phyloP scores from a whole-genome alignment of 2,329 filamentous ascomycete species.

The Epichloe amarillans region DNA sequence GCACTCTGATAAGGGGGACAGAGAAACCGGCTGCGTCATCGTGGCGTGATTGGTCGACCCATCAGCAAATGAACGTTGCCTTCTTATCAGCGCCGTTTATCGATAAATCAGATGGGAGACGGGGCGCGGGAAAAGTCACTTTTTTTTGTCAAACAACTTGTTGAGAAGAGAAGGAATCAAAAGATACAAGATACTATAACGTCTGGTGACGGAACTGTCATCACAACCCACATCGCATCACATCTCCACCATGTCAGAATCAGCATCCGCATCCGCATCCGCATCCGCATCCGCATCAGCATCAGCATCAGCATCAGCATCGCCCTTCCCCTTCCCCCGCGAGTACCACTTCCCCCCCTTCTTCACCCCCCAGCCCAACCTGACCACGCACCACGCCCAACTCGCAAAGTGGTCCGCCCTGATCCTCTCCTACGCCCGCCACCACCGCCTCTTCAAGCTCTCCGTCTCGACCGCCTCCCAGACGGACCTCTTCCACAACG shows the following conservation, averaged over 20 bases:
- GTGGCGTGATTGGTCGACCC: background rate
- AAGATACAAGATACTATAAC: too few relatives aligned
- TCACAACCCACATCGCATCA: background rate
- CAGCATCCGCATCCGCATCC: too few relatives aligned
- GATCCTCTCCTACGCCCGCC: slow-evolving; percentile 70
- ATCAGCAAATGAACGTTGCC: background rate
- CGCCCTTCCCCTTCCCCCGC: slow-evolving; percentile 33
- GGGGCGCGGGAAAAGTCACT: too few relatives aligned
- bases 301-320: background rate
- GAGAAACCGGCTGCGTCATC: background rate
- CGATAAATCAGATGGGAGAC: background rate
- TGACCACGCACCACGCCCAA: slow-evolving; percentile 60
- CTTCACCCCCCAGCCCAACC: slow-evolving; percentile 70
- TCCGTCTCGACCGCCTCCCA: slow-evolving; percentile 46
- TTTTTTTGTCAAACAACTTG: too few relatives aligned
- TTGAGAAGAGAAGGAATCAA: too few relatives aligned
- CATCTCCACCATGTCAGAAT: background rate
- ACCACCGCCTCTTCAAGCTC: slow-evolving; percentile 65
- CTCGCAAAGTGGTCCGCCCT: slow-evolving; percentile 77
- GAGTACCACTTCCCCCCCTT: slow-evolving; percentile 68
- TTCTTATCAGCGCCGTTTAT: background rate
- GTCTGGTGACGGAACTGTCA: too few relatives aligned
- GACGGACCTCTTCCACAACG: slow-evolving; percentile 44
- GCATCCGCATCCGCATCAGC: background rate
- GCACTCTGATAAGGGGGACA: too few relatives aligned